Evolutionary conservation across 345 rosid genomes (phyloP).

Genomic region (Populus deltoides): DNA sequence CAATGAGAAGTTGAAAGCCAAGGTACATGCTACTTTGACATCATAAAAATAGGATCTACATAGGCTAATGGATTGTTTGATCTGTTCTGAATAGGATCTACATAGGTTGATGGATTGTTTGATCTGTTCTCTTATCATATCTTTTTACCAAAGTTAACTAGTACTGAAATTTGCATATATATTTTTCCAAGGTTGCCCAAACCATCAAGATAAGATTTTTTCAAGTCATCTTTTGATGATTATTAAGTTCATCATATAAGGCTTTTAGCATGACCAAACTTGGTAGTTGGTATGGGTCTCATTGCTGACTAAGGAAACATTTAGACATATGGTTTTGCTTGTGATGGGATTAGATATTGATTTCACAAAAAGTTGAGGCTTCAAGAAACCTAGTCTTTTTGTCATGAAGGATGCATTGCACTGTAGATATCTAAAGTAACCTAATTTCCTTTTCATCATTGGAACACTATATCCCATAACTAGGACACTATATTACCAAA

Average conservation of each 20-base stretch:
- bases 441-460: not conserved
- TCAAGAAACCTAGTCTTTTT: not conserved
- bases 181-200: not conserved
- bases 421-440: not conserved
- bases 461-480: not conserved
- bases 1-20: slow-evolving; percentile 64
- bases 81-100: not conserved
- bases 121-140: not conserved
- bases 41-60: not conserved
- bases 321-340: not conserved
- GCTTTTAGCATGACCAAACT: not conserved
- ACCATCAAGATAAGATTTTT: not conserved
- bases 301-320: not conserved
- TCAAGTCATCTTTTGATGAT: not conserved
- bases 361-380: not conserved
- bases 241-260: not conserved
- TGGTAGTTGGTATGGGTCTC: not conserved
- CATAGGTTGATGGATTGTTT: not conserved
- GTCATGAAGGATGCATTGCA: not conserved
- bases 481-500: not conserved
- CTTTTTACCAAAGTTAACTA: not conserved
- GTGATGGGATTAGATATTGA: not conserved
- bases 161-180: not conserved
- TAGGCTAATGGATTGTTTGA: not conserved
- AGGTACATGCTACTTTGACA: slow-evolving; percentile 45